phyloP scores from a whole-genome alignment of 2,329 filamentous ascomycete genomes.

The Eutypella sp. region DNA sequence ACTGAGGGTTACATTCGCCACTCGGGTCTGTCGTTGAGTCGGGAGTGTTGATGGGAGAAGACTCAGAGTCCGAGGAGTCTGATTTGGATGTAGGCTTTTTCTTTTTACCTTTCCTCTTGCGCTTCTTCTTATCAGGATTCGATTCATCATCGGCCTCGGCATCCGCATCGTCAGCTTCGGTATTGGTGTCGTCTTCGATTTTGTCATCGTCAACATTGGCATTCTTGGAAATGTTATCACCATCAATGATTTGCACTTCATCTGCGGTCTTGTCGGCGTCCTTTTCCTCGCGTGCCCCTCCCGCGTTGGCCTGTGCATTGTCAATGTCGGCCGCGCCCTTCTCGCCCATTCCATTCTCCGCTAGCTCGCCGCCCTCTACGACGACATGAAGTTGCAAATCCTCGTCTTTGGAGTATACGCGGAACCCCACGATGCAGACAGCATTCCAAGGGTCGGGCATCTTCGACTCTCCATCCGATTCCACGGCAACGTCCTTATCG shows the following conservation, averaged over 20 bases:
- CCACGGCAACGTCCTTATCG: slow-evolving; percentile 21
- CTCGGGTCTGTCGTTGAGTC: slow-evolving; percentile 17
- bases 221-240: slow-evolving; percentile 22
- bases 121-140: slow-evolving; percentile 7
- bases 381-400: slow-evolving; percentile 49
- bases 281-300: slow-evolving; percentile 37
- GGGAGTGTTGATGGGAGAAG: slow-evolving; percentile 20
- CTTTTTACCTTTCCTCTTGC: slow-evolving; percentile 1
- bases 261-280: slow-evolving; percentile 21
- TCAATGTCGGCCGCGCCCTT: slow-evolving; percentile 52
- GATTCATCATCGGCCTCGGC: slow-evolving; percentile 3
- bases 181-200: slow-evolving; percentile 15
- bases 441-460: slow-evolving; percentile 37
- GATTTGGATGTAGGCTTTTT: slow-evolving; percentile 17
- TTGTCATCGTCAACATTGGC: slow-evolving; percentile 28
- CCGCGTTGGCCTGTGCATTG: slow-evolving; percentile 52
- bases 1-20: slow-evolving; percentile 19
- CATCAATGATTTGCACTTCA: slow-evolving; percentile 28
- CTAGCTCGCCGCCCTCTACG: slow-evolving; percentile 49
- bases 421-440: slow-evolving; percentile 36
- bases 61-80: slow-evolving; percentile 23
- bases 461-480: slow-evolving; percentile 36
- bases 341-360: slow-evolving; percentile 52
- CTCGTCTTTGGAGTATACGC: slow-evolving; percentile 41
- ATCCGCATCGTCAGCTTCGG: slow-evolving; percentile 4